Conservation (phyloP, 768 basidiomycete genomes). For the Sporobolomyces phaffii region DNA sequence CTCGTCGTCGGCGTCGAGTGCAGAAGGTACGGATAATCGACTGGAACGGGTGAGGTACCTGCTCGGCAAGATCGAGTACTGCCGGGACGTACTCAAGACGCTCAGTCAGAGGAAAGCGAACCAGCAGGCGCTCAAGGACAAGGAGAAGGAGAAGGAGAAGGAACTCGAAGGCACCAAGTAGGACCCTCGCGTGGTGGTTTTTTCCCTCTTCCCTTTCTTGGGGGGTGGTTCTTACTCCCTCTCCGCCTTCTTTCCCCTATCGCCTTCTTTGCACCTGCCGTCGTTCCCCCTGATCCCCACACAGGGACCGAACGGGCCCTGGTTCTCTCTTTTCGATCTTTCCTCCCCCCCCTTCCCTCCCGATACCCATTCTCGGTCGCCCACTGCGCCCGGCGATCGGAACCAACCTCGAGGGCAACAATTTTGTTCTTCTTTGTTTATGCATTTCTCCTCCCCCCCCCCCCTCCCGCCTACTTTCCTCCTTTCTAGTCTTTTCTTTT, state of each 20-base stretch:
- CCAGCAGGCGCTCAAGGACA: neutral
- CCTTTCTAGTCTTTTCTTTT: neutral
- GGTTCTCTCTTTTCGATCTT: neutral
- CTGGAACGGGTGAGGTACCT: conserved; percentile 45
- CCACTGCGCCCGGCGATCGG: too few species aligned
- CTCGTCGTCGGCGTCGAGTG: neutral
- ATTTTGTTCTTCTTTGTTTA: too few species aligned
- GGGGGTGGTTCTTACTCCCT: neutral
- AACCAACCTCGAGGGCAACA: too few species aligned
- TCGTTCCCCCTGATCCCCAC: too few species aligned
- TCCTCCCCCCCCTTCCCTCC: neutral
- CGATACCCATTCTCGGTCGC: too few species aligned
- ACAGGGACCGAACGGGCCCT: too few species aligned
- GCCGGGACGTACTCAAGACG: conserved; percentile 64
- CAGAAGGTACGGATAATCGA: neutral
- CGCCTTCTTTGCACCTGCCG: neutral
- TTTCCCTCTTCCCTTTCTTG: neutral
- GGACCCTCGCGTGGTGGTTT: too few species aligned
- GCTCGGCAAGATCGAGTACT: conserved; percentile 75
- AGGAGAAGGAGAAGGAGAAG: neutral
- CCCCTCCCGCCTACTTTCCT: neutral
- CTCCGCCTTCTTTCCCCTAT: neutral
- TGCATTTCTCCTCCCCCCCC: too few species aligned
- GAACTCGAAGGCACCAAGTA: too few species aligned
- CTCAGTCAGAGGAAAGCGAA: conserved; percentile 16